These are phyloP conservation scores for Solanum hybrid DNA, from an alignment of 305 asterid genomes.

Conservation along the genomic window DNA sequence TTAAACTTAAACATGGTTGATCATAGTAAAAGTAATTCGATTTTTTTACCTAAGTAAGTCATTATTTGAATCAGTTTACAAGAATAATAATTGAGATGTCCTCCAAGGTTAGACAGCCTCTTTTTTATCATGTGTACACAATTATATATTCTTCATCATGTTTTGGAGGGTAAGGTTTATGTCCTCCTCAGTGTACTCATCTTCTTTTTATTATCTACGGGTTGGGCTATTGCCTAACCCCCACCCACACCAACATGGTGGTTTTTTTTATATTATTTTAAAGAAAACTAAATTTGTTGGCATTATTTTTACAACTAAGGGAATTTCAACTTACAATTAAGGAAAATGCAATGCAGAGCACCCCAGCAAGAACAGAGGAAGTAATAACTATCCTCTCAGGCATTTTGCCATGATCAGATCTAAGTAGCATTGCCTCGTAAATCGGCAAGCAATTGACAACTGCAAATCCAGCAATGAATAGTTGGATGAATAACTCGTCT, in stretches of 20 bases:
- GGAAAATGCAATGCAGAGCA: not conserved
- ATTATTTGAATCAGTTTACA: not conserved
- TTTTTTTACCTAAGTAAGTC: not conserved
- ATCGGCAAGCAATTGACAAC: slow-evolving; percentile 42
- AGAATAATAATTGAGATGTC: not conserved
- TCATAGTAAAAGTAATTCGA: not conserved
- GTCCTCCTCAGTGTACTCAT: not conserved
- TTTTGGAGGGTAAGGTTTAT: not conserved
- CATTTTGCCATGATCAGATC: slow-evolving; percentile 47
- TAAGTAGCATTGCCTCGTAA: slow-evolving; percentile 52
- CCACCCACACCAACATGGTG: not conserved
- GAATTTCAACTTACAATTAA: not conserved
- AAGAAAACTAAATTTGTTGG: not conserved
- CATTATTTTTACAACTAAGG: not conserved
- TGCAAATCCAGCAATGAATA: slow-evolving; percentile 36
- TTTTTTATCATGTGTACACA: not conserved
- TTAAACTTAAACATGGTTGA: not conserved
- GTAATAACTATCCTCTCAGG: slow-evolving; percentile 7
- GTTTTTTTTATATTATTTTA: not conserved
- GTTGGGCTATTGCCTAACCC: not conserved
- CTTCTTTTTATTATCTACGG: not conserved
- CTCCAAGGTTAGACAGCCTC: not conserved
- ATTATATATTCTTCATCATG: not conserved
- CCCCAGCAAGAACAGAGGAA: not conserved
- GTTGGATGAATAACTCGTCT: slow-evolving; percentile 18